A percentile compares a stretch with the other conserved stretches of the same genome.
Conservation (phyloP, 768 basidiomycete genomes). For the Russula abietina region DNA sequence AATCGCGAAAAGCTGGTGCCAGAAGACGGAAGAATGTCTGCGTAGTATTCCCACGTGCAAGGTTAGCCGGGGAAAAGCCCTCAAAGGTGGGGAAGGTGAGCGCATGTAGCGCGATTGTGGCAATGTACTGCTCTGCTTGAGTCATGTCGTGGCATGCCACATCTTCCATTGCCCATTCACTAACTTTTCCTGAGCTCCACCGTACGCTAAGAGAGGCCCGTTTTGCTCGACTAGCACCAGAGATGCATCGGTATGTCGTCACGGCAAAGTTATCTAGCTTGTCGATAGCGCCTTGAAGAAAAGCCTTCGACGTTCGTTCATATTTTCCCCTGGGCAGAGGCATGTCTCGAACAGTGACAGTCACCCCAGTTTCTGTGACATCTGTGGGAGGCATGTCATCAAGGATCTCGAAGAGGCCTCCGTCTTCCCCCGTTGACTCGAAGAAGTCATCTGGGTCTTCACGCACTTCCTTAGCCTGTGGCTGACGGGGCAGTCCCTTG, state of each 20-base stretch:
- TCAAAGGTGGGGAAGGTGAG: conserved; percentile 58
- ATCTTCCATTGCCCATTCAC: conserved; percentile 78
- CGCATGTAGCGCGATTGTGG: conserved; percentile 78
- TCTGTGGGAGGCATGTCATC: conserved; percentile 57
- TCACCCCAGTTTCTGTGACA: conserved; percentile 48
- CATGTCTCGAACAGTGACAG: conserved; percentile 62
- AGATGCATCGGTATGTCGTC: conserved; percentile 58
- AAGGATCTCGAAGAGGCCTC: conserved; percentile 68
- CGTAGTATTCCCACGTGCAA: conserved; percentile 40
- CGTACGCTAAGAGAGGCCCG: conserved; percentile 66
- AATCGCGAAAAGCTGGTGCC: conserved; percentile 76
- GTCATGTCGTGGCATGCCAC: conserved; percentile 68
- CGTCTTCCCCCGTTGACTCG: conserved; percentile 45
- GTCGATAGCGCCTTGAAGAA: conserved; percentile 61
- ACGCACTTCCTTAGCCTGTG: conserved; percentile 16
- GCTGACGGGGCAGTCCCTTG: conserved; percentile 7
- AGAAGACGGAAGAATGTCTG: conserved; percentile 70
- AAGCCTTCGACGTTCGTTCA: conserved; percentile 69
- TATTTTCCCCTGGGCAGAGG: conserved; percentile 77
- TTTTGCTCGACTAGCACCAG: conserved; percentile 66
- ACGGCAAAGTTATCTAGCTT: conserved; percentile 73
- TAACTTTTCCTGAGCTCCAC: conserved; percentile 57
- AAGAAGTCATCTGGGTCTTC: conserved; percentile 40
- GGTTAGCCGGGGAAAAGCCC: conserved; percentile 55
- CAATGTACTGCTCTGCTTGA: conserved; percentile 88